These are phyloP conservation scores for Mycocentrospora acerina DNA, from an alignment of 2,329 filamentous ascomycete species.

Conservation along the genomic window DNA sequence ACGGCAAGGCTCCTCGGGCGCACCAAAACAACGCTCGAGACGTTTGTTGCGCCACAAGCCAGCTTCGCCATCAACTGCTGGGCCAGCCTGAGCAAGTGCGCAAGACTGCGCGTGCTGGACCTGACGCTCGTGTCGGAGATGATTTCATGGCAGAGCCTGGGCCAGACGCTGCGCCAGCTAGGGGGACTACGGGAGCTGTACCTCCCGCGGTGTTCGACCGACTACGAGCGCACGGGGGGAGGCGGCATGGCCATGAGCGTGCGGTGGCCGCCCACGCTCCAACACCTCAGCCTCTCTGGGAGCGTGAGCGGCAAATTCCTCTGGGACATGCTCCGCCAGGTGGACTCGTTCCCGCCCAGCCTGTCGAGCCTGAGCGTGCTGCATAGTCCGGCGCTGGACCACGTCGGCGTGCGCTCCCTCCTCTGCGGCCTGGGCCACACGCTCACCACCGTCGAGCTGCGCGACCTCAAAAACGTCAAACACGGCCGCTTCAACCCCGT, in stretches of 20 bases:
- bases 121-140: conserved; percentile 55
- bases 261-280: conserved; percentile 48
- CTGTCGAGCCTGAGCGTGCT: conserved; percentile 39
- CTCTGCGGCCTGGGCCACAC: conserved; percentile 34
- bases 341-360: conserved; percentile 31
- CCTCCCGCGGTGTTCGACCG: conserved; percentile 45
- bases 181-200: conserved; percentile 47
- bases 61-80: conserved; percentile 61
- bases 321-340: conserved; percentile 37
- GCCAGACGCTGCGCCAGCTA: conserved; percentile 53
- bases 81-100: conserved; percentile 58
- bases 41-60: conserved; percentile 60
- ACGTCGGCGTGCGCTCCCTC: conserved; percentile 39
- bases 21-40: conserved; percentile 53
- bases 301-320: conserved; percentile 47
- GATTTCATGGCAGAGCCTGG: conserved; percentile 52
- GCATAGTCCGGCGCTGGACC: conserved; percentile 46
- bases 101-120: conserved; percentile 52
- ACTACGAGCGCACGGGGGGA: conserved; percentile 25
- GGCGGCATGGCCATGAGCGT: conserved; percentile 24
- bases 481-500: conserved; percentile 45
- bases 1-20: conserved; percentile 59
- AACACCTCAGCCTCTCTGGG: conserved; percentile 47
- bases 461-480: conserved; percentile 44
- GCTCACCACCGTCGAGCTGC: conserved; percentile 43